Percentiles rank a stretch among this genome's conserved stretches.
Evolutionary conservation across 768 basidiomycete genomes (phyloP).

Genomic region (Psilocybe tampanensis): DNA sequence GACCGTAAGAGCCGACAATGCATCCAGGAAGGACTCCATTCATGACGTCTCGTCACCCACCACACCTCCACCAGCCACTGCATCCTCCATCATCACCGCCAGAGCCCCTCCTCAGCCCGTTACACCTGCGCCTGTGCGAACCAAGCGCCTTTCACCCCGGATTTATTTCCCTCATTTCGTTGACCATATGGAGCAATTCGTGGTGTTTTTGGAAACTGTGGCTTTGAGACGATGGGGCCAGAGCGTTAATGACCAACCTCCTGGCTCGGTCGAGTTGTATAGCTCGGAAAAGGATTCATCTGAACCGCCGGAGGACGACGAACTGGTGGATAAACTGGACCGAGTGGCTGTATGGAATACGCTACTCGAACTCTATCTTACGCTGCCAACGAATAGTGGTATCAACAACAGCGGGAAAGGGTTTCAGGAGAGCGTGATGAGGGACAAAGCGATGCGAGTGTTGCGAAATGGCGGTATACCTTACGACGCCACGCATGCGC

Average conservation of each 20-base stretch:
- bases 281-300: conserved; percentile 9
- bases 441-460: conserved; percentile 73
- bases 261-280: conserved; percentile 26
- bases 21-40: conserved; percentile 39
- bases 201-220: conserved; percentile 87
- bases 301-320: conserved; percentile 35
- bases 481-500: conserved; percentile 88
- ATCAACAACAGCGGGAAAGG: conserved; percentile 9
- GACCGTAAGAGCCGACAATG: conserved; percentile 42
- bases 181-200: conserved; percentile 82
- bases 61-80: conserved; percentile 33
- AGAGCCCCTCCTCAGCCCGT: neutral
- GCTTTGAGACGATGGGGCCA: conserved; percentile 82
- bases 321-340: conserved; percentile 56
- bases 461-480: conserved; percentile 64
- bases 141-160: conserved; percentile 74
- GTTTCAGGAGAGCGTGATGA: conserved; percentile 38
- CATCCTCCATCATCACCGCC: conserved; percentile 14
- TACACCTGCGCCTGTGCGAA: conserved; percentile 29
- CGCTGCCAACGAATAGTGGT: conserved; percentile 40
- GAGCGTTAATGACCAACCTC: conserved; percentile 45
- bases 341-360: conserved; percentile 95
- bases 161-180: conserved; percentile 95
- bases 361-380: conserved; percentile 89
- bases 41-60: conserved; percentile 36